A percentile compares a stretch with the other conserved stretches of the same genome.
These are phyloP conservation scores for Fragilaria crotonensis DNA, from an alignment of 108 stramenopile genomes.

Conservation along the genomic window DNA sequence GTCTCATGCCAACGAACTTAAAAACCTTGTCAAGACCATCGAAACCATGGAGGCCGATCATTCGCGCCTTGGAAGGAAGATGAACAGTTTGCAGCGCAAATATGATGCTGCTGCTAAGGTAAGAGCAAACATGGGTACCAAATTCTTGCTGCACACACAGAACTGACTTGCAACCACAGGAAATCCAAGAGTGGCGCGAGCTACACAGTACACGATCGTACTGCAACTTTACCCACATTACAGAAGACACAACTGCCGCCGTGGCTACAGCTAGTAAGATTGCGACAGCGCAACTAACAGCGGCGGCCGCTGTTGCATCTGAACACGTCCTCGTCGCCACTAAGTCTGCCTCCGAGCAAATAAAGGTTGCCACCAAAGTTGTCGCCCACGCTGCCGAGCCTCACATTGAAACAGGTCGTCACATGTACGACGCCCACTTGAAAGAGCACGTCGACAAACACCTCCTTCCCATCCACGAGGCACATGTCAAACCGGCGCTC, in stretches of 20 bases:
- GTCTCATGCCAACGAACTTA: neutral
- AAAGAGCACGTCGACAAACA: slow-evolving; percentile 3
- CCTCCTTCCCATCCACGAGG: neutral
- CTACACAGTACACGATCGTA: slow-evolving; percentile 5
- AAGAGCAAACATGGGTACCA: neutral
- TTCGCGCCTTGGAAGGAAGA: neutral
- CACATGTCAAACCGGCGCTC: neutral
- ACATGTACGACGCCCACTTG: neutral
- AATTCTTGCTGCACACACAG: neutral
- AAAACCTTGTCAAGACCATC: neutral
- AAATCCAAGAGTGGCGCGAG: neutral
- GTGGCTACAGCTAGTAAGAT: neutral
- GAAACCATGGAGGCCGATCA: neutral
- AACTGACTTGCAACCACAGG: neutral
- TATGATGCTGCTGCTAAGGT: neutral
- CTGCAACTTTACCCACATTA: slow-evolving; percentile 9
- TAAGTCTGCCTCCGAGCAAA: neutral
- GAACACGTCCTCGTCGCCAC: neutral
- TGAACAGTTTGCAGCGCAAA: neutral
- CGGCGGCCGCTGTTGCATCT: neutral
- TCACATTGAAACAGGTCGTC: neutral
- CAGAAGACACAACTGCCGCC: slow-evolving; percentile 3
- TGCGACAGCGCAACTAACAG: neutral
- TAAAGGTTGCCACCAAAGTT: neutral
- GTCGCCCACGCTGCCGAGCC: slow-evolving; percentile 1